A percentile compares a stretch with the other conserved stretches of the same genome.
Evolutionary conservation across 345 rosid species (phyloP).

Genomic region (Cardiospermum halicacabum): DNA sequence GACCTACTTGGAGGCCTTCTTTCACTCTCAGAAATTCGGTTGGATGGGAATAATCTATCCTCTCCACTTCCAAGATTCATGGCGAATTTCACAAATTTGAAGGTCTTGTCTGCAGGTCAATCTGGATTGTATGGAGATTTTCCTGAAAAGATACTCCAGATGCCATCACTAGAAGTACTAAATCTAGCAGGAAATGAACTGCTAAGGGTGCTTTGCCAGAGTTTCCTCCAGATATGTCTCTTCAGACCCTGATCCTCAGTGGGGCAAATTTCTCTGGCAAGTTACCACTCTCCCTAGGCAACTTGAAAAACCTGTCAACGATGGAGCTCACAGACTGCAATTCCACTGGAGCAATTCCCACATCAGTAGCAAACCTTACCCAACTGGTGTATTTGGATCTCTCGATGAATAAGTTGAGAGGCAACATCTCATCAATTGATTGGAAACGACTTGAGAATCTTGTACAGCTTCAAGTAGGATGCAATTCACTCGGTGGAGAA

Average conservation of each 20-base stretch:
- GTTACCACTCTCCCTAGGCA: constrained; percentile 31
- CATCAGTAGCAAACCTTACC: no score
- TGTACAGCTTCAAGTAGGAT: no score
- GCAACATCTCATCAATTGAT: no score
- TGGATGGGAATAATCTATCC: no score
- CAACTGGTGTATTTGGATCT: no score
- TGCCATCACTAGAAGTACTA: constrained; percentile 22
- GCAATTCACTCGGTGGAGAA: no score
- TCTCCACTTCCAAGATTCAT: no score
- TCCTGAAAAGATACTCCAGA: constrained; percentile 21
- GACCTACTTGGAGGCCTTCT: constrained; percentile 21
- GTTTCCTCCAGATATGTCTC: constrained; percentile 11
- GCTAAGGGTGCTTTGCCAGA: constrained; percentile 23
- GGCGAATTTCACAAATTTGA: constrained; percentile 10
- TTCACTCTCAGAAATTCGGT: no score
- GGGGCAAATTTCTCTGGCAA: constrained; percentile 24
- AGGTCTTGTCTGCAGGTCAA: constrained; percentile 6
- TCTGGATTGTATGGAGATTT: constrained; percentile 23
- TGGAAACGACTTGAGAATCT: no score
- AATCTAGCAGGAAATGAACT: constrained; percentile 12
- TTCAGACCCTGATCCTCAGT: constrained; percentile 20
- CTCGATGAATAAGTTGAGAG: no score
- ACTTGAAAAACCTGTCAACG: constrained; percentile 12
- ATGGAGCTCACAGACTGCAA: constrained; percentile 6
- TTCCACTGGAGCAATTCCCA: no score